Conservation (phyloP, 75 land plant species). For the Cunninghamia lanceolata region DNA sequence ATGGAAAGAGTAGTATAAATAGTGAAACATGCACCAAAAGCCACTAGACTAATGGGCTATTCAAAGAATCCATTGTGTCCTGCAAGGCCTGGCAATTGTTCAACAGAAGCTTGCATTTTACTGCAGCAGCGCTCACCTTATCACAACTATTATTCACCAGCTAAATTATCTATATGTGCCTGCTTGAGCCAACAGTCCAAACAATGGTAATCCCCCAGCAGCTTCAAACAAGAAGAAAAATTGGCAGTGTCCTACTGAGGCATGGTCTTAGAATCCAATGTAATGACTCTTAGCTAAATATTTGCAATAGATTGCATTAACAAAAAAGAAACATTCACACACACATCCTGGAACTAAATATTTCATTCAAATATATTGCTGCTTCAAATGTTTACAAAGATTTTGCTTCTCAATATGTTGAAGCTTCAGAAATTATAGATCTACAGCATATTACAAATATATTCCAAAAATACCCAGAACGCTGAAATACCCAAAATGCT, state of each 20-base stretch:
- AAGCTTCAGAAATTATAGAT: no score
- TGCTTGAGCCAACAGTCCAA: neutral
- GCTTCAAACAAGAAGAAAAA: neutral
- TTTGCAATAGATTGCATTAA: no score
- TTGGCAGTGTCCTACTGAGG: neutral
- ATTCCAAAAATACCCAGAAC: no score
- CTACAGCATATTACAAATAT: no score
- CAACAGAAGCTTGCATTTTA: neutral
- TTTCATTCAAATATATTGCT: no score
- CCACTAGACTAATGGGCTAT: neutral
- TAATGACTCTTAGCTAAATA: no score
- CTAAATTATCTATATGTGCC: neutral
- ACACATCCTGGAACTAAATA: no score
- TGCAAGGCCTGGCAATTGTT: neutral
- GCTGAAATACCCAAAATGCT: no score
- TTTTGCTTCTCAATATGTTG: no score
- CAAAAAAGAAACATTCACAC: no score
- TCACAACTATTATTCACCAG: neutral
- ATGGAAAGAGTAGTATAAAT: neutral
- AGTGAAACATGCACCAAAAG: neutral
- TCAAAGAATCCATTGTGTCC: neutral
- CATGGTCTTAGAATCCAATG: no score
- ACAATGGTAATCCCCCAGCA: neutral
- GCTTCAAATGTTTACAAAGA: no score
- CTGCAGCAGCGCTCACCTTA: neutral